Evolutionary conservation across 2,329 filamentous ascomycete species (phyloP), one percentile per base, ranked within the genome.

Genomic region (Diaporthe citrichinensis): DNA sequence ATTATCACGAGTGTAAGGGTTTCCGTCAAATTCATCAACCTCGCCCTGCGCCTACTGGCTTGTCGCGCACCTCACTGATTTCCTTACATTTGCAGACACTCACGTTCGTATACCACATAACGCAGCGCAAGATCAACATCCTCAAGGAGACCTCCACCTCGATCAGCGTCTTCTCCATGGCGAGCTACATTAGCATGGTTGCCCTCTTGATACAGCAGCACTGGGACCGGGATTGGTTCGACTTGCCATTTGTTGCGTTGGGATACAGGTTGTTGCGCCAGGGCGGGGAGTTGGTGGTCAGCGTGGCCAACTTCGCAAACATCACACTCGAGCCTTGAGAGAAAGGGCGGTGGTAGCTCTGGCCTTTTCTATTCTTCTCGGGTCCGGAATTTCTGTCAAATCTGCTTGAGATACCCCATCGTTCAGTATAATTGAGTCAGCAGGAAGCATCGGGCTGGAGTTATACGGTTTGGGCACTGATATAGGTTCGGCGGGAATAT

Each of bases 41-140:
- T n/a, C n/a, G 31, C 23, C 10, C 34, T 28, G 8, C 15, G 4
- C n/a, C 14, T 28, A 20, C 7, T 28, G 39, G 10, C 44, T 41
- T 51, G 49, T 23, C 25, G 15, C 9, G 23, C 23, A 53, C 10
- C 23, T 14, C 34, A 41, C 49, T 69, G 49, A 69, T 28, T 44
- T 51, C 0, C n/a, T 57, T 69, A 67, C 6, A 74, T n/a, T 15
- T 39, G 34, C 79, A 94, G 92, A 93, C 92, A 57, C 85, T 95
- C 55, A 95, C 94, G 2, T 89, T 93, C 72, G 88, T 93, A 78
- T 95, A 96, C 84, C 94, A 95, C 82, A 87, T 94, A 76, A 94
- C 93, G 20, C 93, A 95, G 83, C 92, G 93, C 79, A 94, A 94
- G 81, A 93, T 95, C 81, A 94, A 92, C 80, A 95, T 95, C 79